A percentile compares a stretch with the other conserved stretches of the same genome.
Evolutionary conservation across 768 basidiomycete genomes (phyloP).

Genomic region (Butyriboletus loyo): DNA sequence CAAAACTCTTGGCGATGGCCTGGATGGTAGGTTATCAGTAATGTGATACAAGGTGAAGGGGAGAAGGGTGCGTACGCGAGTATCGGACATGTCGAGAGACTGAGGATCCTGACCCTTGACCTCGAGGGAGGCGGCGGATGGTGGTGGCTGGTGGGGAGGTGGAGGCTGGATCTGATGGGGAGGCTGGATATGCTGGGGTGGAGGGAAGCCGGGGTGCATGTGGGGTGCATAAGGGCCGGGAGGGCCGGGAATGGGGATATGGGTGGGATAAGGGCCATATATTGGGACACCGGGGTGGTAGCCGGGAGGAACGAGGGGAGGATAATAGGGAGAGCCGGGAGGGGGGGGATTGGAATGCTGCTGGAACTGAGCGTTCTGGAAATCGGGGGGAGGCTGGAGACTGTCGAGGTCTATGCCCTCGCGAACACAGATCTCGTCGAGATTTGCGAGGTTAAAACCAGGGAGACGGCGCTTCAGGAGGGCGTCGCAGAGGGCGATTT

Average conservation of each 20-base stretch:
- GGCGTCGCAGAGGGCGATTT: constrained; percentile 73
- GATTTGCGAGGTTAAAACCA: constrained; percentile 59
- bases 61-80: constrained; percentile 39
- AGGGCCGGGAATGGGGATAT: constrained; percentile 38
- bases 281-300: constrained; percentile 42
- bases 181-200: constrained; percentile 35
- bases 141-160: constrained; percentile 15
- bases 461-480: constrained; percentile 73
- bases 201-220: constrained; percentile 60
- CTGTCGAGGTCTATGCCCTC: constrained; percentile 60
- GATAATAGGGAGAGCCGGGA: constrained; percentile 31
- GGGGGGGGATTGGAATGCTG: constrained; percentile 25
- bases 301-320: constrained; percentile 40
- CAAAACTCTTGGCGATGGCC: constrained; percentile 76
- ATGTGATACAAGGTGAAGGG: not conserved
- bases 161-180: constrained; percentile 37
- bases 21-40: constrained; percentile 24
- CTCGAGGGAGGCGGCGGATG: constrained; percentile 24
- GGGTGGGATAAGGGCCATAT: constrained; percentile 43
- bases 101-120: constrained; percentile 79
- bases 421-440: constrained; percentile 62
- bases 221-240: constrained; percentile 52
- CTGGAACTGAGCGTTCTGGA: constrained; percentile 35
- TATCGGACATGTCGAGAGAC: constrained; percentile 73
- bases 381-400: constrained; percentile 27